Evolutionary conservation across 352 stramenopile genomes (phyloP), one percentile per base, ranked within the genome.

Genomic region (Peronosclerospora sorghi): DNA sequence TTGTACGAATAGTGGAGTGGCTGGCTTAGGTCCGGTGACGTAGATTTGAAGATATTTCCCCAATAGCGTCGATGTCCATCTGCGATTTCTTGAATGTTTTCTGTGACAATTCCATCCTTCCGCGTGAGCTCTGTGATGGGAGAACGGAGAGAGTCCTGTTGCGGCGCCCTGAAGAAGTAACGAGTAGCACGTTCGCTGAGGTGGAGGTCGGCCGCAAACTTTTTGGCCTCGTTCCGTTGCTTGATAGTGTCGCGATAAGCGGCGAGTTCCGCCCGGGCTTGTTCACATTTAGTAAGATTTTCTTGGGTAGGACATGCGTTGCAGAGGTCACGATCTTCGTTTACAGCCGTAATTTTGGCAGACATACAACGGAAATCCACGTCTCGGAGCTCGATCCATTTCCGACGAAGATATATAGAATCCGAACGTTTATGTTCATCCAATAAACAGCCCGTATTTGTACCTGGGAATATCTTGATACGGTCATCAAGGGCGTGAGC

Each of bases 391-490:
- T 59, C 50, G 1, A 46, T 2, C 34, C 28, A 59, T 4, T 26
- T 10, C 1, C 20, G 6, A 1, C 32, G 35, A 4, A 52, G 35
- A 12, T 60, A 48, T 9, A 60, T 52, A 26, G 41, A 52, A 17
- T 42, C 45, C 0, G 29, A 0, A 2, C 52, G 45, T 8, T 60
- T 55, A 32, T 51, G 45, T 12, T 52, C 45, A 12, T 60, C 45
- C 1, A 55, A 26, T 0, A 52, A 30, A 24, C 40, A 60, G 0
- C 41, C 45, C 1, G 45, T 40, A 13, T 60, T 60, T 1, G 41
- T 10, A 4, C 14, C 52, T 12, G 23, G 24, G 13, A 55, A 60
- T 0, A 39, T 30, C 28, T 32, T 32, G 14, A 59, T 44, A 0
- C 34, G 35, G 0, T 20, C 7, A 6, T 30, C 24, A 2, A 60